Evolutionary conservation across 2,329 filamentous ascomycete species (phyloP).

Genomic region (Grosmannia clavigera): DNA sequence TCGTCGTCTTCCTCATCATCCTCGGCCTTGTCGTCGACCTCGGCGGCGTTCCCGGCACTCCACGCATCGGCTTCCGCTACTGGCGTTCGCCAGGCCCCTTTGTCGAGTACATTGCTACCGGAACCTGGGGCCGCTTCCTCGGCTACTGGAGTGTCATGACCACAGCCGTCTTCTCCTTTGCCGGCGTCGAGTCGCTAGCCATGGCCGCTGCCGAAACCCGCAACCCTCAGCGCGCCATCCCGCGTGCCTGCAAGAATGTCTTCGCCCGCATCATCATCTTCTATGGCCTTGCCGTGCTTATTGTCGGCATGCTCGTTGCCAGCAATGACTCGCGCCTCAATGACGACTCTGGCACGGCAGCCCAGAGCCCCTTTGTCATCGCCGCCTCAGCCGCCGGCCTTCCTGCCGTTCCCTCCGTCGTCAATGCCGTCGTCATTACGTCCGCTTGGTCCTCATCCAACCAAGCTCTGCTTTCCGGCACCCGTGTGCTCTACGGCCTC

Average conservation of each 20-base stretch:
- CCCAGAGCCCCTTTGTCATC: conserved; percentile 55
- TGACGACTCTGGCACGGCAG: conserved; percentile 33
- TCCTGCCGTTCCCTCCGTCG: conserved; percentile 53
- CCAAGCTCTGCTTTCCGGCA: conserved; percentile 47
- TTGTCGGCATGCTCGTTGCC: conserved; percentile 56
- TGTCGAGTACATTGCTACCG: conserved; percentile 31
- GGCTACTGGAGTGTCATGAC: conserved; percentile 46
- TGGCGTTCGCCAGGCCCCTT: conserved; percentile 37
- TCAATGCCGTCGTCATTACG: conserved; percentile 66
- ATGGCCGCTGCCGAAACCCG: conserved; percentile 51
- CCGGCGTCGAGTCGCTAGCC: conserved; percentile 39
- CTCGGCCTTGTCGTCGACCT: conserved; percentile 43
- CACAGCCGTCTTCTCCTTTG: conserved; percentile 49
- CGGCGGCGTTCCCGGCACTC: conserved; percentile 38
- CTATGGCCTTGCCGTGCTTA: conserved; percentile 54
- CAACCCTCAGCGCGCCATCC: conserved; percentile 60
- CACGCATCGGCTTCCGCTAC: conserved; percentile 36
- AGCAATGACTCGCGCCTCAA: conserved; percentile 45
- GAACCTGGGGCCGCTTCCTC: conserved; percentile 40
- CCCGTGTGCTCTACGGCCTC: conserved; percentile 46
- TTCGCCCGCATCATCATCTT: conserved; percentile 64
- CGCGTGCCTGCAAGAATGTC: conserved; percentile 58
- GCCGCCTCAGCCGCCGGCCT: conserved; percentile 57
- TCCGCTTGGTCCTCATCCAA: conserved; percentile 61
- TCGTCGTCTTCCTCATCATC: conserved; percentile 45